Conservation (phyloP, 2,329 filamentous ascomycete genomes). For the Colletotrichum abscissum region DNA sequence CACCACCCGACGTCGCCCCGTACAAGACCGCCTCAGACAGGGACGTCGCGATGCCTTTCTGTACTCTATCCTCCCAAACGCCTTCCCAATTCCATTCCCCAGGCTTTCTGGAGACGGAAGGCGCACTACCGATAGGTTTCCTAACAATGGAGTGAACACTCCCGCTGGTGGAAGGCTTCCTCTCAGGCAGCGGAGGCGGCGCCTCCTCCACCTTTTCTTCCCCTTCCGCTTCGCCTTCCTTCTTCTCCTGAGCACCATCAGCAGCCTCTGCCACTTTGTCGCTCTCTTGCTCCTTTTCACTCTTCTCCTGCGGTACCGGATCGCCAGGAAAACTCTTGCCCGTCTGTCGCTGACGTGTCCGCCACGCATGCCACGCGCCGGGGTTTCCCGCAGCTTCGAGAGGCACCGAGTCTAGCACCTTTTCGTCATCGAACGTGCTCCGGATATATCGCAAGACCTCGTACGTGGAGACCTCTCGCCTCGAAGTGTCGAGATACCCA, state of each 20-base stretch:
- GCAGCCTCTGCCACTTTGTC: background rate
- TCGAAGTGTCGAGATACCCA: constrained; percentile 54
- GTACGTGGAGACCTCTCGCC: constrained; percentile 64
- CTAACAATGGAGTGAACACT: constrained; percentile 10
- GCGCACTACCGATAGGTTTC: constrained; percentile 31
- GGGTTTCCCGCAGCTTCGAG: constrained; percentile 88
- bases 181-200: background rate
- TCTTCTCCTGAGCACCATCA: background rate
- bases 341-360: constrained; percentile 62
- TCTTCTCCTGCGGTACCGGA: background rate
- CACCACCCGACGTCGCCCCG: constrained; percentile 64
- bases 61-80: constrained; percentile 92
- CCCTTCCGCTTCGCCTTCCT: constrained; percentile 17
- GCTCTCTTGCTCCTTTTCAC: background rate
- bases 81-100: constrained; percentile 98
- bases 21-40: constrained; percentile 84
- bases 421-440: constrained; percentile 82
- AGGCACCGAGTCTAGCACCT: constrained; percentile 81
- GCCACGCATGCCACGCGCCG: constrained; percentile 95
- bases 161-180: constrained; percentile 19
- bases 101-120: constrained; percentile 61
- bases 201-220: constrained; percentile 38
- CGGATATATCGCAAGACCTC: constrained; percentile 85
- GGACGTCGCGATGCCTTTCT: constrained; percentile 80
- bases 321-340: constrained; percentile 20